Conservation (phyloP, 345 rosid genomes). For the Carallia brachiata region DNA sequence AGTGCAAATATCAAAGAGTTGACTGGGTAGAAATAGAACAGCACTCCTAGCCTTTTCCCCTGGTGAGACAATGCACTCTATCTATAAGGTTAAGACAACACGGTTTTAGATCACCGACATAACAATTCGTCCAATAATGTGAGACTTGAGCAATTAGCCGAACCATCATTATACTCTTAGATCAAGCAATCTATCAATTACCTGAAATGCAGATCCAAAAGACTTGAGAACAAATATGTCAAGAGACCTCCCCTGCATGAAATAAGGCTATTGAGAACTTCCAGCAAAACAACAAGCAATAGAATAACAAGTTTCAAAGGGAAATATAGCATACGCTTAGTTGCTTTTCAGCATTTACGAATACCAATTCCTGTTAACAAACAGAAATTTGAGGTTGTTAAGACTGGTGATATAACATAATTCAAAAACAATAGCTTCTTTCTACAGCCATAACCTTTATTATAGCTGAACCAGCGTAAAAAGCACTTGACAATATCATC, state of each 20-base stretch:
- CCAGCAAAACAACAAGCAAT: constrained; percentile 5
- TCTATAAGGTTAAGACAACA: no score
- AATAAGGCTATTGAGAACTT: constrained; percentile 16
- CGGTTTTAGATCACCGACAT: no score
- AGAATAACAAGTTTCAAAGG: neutral
- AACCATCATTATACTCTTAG: neutral
- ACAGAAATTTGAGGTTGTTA: constrained; percentile 20
- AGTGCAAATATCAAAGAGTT: no score
- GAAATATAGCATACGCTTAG: constrained; percentile 46
- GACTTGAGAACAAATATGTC: constrained; percentile 93
- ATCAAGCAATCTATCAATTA: constrained; percentile 25
- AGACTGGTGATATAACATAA: constrained; percentile 12
- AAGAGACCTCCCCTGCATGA: constrained; percentile 75
- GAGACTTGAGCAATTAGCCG: neutral
- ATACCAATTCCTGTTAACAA: constrained; percentile 74
- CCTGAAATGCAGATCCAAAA: constrained; percentile 96
- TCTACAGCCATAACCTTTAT: constrained; percentile 51
- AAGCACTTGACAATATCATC: constrained; percentile 79
- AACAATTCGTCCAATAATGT: neutral
- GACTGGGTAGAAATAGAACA: no score
- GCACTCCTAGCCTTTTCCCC: no score
- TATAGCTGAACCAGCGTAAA: constrained; percentile 83
- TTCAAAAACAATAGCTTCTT: constrained; percentile 8
- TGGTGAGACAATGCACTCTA: no score
- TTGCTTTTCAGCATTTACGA: constrained; percentile 61